Conservation (phyloP, 2,329 filamentous ascomycete genomes). For the Cladosporium phlei region DNA sequence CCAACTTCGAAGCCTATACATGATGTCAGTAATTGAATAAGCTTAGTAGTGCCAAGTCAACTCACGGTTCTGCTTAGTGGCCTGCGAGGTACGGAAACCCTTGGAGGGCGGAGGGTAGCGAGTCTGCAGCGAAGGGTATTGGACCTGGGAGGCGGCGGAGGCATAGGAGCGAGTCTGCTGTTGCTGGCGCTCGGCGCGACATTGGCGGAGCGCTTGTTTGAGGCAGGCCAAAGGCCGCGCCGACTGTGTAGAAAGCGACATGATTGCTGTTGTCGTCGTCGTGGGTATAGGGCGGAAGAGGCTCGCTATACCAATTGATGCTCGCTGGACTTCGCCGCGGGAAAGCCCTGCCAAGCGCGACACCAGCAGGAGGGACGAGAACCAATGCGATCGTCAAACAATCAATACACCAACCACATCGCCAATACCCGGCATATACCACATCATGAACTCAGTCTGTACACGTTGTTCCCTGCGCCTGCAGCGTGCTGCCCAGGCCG, state of each 20-base stretch:
- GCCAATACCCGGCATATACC: too few relatives aligned
- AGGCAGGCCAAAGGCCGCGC: conserved; percentile 67
- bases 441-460: conserved; percentile 27
- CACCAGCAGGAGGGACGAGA: conserved; percentile 1
- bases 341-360: conserved; percentile 8
- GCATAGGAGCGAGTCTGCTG: conserved; percentile 39
- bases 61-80: conserved; percentile 33
- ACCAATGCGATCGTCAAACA: too few relatives aligned
- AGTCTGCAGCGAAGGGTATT: conserved; percentile 42
- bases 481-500: conserved; percentile 22
- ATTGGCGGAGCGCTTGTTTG: conserved; percentile 59
- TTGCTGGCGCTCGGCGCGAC: conserved; percentile 37
- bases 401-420: too few relatives aligned
- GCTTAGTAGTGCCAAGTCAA: not conserved
- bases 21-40: not conserved
- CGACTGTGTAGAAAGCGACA: conserved; percentile 54
- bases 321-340: conserved; percentile 8
- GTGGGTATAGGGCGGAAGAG: conserved; percentile 2
- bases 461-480: conserved; percentile 30
- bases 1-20: conserved; percentile 27
- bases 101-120: conserved; percentile 23
- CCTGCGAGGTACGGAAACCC: conserved; percentile 29
- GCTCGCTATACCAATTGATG: conserved; percentile 5
- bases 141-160: conserved; percentile 46
- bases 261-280: conserved; percentile 39